A percentile compares a stretch with the other conserved stretches of the same genome.
These are phyloP conservation scores for Dendrostoma leiphaemia DNA, from an alignment of 2,329 filamentous ascomycete species.

Conservation along the genomic window DNA sequence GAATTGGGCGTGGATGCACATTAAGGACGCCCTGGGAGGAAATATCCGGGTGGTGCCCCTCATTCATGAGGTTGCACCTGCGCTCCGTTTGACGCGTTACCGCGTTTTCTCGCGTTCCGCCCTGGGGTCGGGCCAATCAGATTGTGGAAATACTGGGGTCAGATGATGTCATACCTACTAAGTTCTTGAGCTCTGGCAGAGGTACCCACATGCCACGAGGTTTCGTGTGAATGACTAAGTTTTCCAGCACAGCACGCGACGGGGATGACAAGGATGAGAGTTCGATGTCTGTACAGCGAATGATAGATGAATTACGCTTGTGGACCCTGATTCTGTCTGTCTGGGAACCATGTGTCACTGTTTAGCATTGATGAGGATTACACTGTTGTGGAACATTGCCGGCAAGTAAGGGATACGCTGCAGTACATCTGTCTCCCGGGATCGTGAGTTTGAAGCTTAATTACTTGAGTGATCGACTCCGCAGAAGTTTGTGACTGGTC, in stretches of 20 bases:
- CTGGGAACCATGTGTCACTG: too few species aligned
- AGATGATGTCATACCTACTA: slow-evolving; percentile 8
- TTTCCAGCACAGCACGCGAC: background rate
- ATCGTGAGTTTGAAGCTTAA: too few species aligned
- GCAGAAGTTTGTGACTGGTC: too few species aligned
- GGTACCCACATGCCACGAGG: slow-evolving; percentile 11
- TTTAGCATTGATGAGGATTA: too few species aligned
- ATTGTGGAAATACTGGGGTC: background rate
- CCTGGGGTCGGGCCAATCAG: slow-evolving; percentile 8
- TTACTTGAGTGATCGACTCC: too few species aligned
- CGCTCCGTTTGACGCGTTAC: slow-evolving; percentile 12
- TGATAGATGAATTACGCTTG: too few species aligned
- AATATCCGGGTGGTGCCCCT: slow-evolving; percentile 10
- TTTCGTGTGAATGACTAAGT: slow-evolving; percentile 10
- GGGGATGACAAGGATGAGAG: background rate
- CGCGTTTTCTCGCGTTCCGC: slow-evolving; percentile 15
- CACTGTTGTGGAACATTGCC: too few species aligned
- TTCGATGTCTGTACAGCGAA: too few species aligned
- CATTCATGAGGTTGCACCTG: slow-evolving; percentile 3
- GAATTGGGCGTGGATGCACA: background rate
- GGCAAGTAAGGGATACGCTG: too few species aligned
- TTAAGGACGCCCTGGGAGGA: background rate
- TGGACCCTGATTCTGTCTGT: too few species aligned
- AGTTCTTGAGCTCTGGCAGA: background rate
- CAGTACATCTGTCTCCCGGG: too few species aligned